Conservation (phyloP, 305 asterid species). For the Solanum hybrid region DNA sequence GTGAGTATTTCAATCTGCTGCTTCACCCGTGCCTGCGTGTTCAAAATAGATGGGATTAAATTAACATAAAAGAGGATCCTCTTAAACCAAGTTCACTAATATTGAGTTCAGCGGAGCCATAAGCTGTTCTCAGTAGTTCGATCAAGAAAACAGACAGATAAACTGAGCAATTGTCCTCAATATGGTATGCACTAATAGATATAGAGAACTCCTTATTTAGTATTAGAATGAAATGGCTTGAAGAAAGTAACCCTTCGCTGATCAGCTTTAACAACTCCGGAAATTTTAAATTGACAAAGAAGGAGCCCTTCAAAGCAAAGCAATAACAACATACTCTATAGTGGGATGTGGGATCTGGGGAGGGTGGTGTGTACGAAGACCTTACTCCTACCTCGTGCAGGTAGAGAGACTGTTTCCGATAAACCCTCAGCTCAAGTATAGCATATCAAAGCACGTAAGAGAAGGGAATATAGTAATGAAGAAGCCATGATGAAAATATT, state of each 20-base stretch:
- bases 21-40: conserved; percentile 26
- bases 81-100: background rate
- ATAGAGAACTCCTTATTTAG: background rate
- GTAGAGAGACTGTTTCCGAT: background rate
- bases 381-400: background rate
- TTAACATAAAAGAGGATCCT: background rate
- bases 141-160: background rate
- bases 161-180: background rate
- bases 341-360: background rate
- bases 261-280: background rate
- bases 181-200: background rate
- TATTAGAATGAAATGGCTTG: background rate
- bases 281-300: background rate
- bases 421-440: background rate
- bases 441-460: background rate
- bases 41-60: background rate
- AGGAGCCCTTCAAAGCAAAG: background rate
- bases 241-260: background rate
- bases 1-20: conserved; percentile 53
- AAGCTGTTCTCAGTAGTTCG: background rate
- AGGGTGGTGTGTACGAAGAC: background rate
- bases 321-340: background rate
- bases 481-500: background rate
- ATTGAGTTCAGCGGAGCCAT: background rate
- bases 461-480: background rate